Evolutionary conservation across 805 yeast genomes (phyloP), one percentile per base, ranked within the genome.

Genomic region (Zygosaccharomyces siamensis): DNA sequence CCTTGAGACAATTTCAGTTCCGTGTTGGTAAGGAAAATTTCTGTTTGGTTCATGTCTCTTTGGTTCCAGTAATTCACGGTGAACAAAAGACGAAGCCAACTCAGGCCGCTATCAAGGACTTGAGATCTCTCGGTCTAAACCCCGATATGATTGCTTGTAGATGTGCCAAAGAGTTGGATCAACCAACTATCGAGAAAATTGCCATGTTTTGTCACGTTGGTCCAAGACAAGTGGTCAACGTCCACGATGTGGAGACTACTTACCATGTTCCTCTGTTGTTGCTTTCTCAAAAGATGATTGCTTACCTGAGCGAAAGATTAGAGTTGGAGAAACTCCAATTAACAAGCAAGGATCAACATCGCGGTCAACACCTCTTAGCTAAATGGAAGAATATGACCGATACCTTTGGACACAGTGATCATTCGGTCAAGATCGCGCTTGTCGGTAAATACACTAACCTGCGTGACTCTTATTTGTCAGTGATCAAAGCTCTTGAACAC

Each of bases 141-240:
- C 98, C 98, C 18, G 98, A 93, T 70, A 84, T 93, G 81, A 89
- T 93, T 73, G 99, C 98, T 49, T 92, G 98, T 75, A 83, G 99
- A 75, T 93, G 99, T 75, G 77, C 88, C 45, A 86, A 86, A 58
- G 78, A 79, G 63, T 78, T 93, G 59, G 95, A 86, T 62, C 71
- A 72, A 50, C 81, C 89, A 56, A 89, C 97, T n/a, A 87, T 85
- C 64, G 92, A 86, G 56, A 93, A 93, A 73, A 92, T 93, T 64
- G 93, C 97, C 51, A 93, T 93, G 98, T 93, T 93, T 73, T 92
- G 98, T 71, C 98, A 93, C 66, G 99, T 93, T 59, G 97, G 97
- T 27, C 87, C 95, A n/a, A 89, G 92, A 49, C 98, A 95, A 75
- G 98, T 93, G 42, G 78, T 93, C 58, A 97, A 95, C 43, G 96